Evolutionary conservation across 768 basidiomycete species (phyloP).

Genomic region (Dentipellis sp.): DNA sequence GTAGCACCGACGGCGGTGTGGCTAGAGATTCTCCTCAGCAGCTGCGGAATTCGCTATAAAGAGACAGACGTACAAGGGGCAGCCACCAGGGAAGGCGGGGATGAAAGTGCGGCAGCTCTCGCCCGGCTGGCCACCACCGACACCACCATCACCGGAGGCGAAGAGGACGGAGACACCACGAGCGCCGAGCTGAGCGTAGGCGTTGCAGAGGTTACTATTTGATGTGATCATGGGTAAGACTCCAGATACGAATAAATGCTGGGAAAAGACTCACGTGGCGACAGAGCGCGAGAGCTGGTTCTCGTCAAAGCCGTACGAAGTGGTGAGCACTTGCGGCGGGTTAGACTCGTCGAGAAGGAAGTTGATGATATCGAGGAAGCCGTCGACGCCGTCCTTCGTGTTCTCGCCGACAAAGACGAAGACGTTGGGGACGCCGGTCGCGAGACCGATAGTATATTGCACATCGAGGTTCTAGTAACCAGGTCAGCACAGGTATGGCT

Average conservation of each 20-base stretch:
- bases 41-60: not conserved
- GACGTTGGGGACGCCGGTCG: conserved; percentile 12
- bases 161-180: conserved; percentile 20
- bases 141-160: conserved; percentile 18
- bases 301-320: conserved; percentile 15
- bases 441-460: conserved; percentile 17
- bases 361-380: conserved; percentile 17
- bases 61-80: conserved; percentile 15
- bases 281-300: not conserved
- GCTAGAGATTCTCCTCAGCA: conserved; percentile 8
- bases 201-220: conserved; percentile 17
- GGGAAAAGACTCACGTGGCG: not conserved
- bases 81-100: conserved; percentile 16
- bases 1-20: conserved; percentile 28
- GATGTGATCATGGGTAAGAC: not conserved
- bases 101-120: conserved; percentile 9
- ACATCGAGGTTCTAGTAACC: conserved; percentile 19
- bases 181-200: conserved; percentile 20
- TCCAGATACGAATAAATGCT: not conserved
- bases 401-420: conserved; percentile 17
- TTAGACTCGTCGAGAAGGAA: conserved; percentile 7
- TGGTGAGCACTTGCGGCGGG: conserved; percentile 16
- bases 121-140: conserved; percentile 4
- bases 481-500: not conserved
- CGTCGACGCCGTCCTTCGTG: conserved; percentile 8